phyloP scores from a whole-genome alignment of 768 basidiomycete species.

The Lenzites betulinus region DNA sequence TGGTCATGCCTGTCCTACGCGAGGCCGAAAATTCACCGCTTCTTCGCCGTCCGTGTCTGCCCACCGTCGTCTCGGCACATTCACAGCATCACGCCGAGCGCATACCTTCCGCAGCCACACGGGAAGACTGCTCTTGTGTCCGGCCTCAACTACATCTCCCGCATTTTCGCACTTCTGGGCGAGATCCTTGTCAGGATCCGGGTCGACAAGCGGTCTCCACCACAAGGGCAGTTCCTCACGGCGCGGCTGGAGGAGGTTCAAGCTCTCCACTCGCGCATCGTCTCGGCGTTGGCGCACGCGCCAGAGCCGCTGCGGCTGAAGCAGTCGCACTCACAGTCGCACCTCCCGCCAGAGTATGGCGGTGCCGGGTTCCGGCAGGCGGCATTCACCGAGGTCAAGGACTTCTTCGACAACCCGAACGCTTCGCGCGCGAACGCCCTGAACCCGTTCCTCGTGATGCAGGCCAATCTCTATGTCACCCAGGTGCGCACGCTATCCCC shows the following conservation, averaged over 20 bases:
- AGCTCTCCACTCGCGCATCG: constrained; percentile 74
- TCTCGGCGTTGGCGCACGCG: constrained; percentile 70
- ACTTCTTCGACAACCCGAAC: constrained; percentile 91
- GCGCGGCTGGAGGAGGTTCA: constrained; percentile 84
- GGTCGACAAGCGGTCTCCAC: constrained; percentile 84
- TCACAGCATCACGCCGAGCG: constrained; percentile 76
- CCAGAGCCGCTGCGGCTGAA: constrained; percentile 78
- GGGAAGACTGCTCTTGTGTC: constrained; percentile 84
- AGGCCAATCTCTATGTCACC: constrained; percentile 90
- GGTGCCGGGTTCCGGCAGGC: constrained; percentile 77
- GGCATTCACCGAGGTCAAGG: constrained; percentile 85
- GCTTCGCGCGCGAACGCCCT: constrained; percentile 82
- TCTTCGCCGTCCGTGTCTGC: constrained; percentile 13
- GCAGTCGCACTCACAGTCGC: constrained; percentile 48
- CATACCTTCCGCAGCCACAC: constrained; percentile 85
- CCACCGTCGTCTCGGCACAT: constrained; percentile 1
- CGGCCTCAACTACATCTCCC: constrained; percentile 84
- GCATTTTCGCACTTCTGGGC: constrained; percentile 83
- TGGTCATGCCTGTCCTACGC: constrained; percentile 25
- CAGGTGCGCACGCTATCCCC: constrained; percentile 54
- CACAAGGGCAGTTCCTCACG: constrained; percentile 83
- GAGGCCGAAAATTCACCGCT: constrained; percentile 35
- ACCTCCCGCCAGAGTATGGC: constrained; percentile 60
- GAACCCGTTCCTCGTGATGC: constrained; percentile 90
- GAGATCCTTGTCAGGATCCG: constrained; percentile 87